Evolutionary conservation across 78 protist species (phyloP), one percentile per base, ranked within the genome.

Genomic region (Pigoraptor vietnamica): DNA sequence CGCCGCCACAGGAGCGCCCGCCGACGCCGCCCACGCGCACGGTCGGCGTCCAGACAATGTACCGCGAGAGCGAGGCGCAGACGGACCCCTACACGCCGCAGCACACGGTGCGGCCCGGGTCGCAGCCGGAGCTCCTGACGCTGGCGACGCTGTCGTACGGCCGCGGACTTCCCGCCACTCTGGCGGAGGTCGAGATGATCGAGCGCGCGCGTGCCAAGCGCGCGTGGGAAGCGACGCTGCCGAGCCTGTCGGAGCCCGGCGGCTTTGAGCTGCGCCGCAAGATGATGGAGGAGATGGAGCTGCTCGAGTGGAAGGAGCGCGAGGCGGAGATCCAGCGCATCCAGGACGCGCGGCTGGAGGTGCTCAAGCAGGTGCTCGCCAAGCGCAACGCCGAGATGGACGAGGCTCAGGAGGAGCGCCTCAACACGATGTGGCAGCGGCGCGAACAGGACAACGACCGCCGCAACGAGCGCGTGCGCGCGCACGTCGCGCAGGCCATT

Each of bases 81-180:
- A n/a, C n/a, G n/a, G n/a, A n/a, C n/a, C n/a, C n/a, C n/a, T n/a
- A n/a, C n/a, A n/a, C n/a, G n/a, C n/a, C n/a, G n/a, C n/a, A n/a
- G n/a, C n/a, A n/a, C n/a, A n/a, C n/a, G n/a, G n/a, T n/a, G n/a
- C 87, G 24, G 0, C 37, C 37, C 34, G 96, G 95, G 2, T 23
- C 87, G 33, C 79, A 93, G 32, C 98, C 98, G 0, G 97, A 97
- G 88, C 40, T 97, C 34, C 95, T 96, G 19, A 37, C 96, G 40
- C 92, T 97, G 39, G 38, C 90, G 32, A 33, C 86, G 0, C 91
- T 97, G 36, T 86, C 88, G 29, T 93, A n/a, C 34, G 94, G 93
- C 6, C 38, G 0, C 21, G 98, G 97, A 0, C 94, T 95, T 23
- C 97, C 97, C 0, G 97, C 94, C 23, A 91, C 94, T 0, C 35